These are phyloP conservation scores for Carallia brachiata DNA, from an alignment of 345 rosid species.

Conservation along the genomic window DNA sequence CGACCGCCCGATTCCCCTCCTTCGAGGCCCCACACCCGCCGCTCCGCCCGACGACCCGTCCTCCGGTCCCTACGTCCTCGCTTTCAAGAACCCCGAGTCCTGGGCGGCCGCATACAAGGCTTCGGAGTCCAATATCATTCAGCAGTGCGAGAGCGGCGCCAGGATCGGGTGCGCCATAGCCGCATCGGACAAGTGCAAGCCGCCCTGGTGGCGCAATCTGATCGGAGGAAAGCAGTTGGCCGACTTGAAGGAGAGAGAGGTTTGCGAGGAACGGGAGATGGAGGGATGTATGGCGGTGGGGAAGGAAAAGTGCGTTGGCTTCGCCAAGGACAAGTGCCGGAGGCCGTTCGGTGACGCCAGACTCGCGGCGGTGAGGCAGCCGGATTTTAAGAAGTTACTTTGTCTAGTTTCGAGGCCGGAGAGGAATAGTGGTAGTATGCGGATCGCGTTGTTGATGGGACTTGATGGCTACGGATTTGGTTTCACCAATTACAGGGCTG, in stretches of 20 bases:
- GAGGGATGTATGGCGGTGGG: conserved; percentile 56
- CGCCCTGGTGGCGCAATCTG: conserved; percentile 71
- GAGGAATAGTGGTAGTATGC: conserved; percentile 14
- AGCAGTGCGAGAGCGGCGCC: conserved; percentile 79
- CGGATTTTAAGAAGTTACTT: conserved; percentile 35
- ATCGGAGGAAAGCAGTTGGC: conserved; percentile 25
- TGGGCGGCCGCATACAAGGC: conserved; percentile 59
- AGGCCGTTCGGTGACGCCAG: conserved; percentile 64
- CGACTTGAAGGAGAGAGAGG: conserved; percentile 60
- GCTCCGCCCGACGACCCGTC: conserved; percentile 41
- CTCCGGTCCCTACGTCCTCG: conserved; percentile 52
- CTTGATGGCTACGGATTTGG: conserved; percentile 20
- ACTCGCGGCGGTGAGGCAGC: conserved; percentile 36
- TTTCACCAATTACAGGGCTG: conserved; percentile 39
- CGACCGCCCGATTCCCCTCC: conserved; percentile 57
- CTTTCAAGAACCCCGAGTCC: conserved; percentile 56
- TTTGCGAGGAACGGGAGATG: conserved; percentile 77
- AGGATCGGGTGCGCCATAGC: conserved; percentile 78
- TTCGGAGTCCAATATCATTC: conserved; percentile 41
- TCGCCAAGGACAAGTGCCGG: conserved; percentile 58
- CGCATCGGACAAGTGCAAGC: conserved; percentile 71
- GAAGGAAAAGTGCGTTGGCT: conserved; percentile 57
- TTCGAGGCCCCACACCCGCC: conserved; percentile 60
- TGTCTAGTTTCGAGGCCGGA: conserved; percentile 46
- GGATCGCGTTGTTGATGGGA: conserved; percentile 33